Evolutionary conservation across 73 alveolate species (phyloP), one percentile per base, ranked within the genome.

Genomic region (Blepharisma stoltei): DNA sequence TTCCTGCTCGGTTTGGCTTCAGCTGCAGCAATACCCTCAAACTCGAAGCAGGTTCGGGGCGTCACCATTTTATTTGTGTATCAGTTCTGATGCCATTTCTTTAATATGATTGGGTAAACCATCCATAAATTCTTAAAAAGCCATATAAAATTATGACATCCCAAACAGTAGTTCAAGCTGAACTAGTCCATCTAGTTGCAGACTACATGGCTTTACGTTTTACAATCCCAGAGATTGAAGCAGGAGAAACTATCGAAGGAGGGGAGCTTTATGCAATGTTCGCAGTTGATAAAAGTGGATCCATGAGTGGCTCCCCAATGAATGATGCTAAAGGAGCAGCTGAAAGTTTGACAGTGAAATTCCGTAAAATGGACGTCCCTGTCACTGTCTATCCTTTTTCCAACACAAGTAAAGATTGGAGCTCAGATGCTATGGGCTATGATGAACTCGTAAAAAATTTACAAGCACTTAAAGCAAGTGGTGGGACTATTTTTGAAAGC

Each of bases 271-370:
- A 60, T 25, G 73, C 73, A 11, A 60, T 60, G 73, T 60, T 60
- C 46, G 73, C 73, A 14, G 46, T 60, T 20, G 73, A 60, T 38
- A 60, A 60, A 60, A 60, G 73, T 60, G 73, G 73, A 4, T 60
- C 73, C 46, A 60, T 60, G 73, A 14, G 46, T 18, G 73, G 73
- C 11, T n/a, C 46, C 46, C 73, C 73, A 25, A 60, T 60, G 73
- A 60, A 60, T 60, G 73, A 60, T 60, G 73, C 73, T 14, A 60
- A 60, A 60, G 73, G 73, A 20, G 73, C 73, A 60, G 73, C 73
- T 60, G 73, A 60, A 60, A 60, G 73, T 60, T 60, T 60, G 46
- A 25, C 46, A 9, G 23, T 38, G 45, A 60, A 60, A 38, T 60
- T 60, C 23, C 14, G 73, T 14, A 60, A 60, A 14, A 38, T 14